phyloP scores from a whole-genome alignment of 2,329 filamentous ascomycete genomes.

The Alternaria postmessia region DNA sequence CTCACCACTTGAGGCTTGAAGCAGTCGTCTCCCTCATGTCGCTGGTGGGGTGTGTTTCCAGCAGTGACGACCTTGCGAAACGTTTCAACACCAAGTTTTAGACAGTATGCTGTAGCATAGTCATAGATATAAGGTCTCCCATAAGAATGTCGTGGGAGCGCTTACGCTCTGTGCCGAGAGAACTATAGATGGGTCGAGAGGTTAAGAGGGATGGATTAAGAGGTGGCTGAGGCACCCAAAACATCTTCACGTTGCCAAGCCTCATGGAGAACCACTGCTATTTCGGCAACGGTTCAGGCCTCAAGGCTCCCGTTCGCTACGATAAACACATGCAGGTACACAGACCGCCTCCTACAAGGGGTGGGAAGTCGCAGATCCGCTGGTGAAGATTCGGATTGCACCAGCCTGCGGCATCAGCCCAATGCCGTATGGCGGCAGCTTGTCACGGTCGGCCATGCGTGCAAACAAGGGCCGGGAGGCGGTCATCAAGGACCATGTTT shows the following conservation, averaged over 20 bases:
- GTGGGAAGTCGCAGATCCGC: conserved; percentile 35
- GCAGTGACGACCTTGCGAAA: conserved; percentile 22
- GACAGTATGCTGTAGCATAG: conserved; percentile 1
- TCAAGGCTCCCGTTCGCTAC: conserved; percentile 12
- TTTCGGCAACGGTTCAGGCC: conserved; percentile 30
- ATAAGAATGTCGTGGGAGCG: conserved; percentile 3
- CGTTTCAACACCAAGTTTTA: conserved; percentile 33
- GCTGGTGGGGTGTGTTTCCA: conserved; percentile 23
- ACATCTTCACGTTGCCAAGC: conserved; percentile 34
- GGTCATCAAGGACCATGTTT: conserved; percentile 13
- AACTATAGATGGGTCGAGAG: conserved; percentile 7
- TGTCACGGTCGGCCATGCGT: conserved; percentile 25
- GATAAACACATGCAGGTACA: conserved; percentile 33
- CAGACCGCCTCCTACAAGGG: conserved; percentile 21
- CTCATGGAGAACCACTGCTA: conserved; percentile 30
- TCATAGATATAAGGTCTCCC: background rate
- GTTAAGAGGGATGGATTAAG: conserved; percentile 6
- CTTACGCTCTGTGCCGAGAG: conserved; percentile 9
- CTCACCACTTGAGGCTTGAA: conserved; percentile 29
- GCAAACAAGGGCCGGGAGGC: conserved; percentile 28
- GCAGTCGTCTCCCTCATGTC: conserved; percentile 24
- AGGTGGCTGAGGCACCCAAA: conserved; percentile 28
- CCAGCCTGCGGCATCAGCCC: conserved; percentile 18
- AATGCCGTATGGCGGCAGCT: conserved; percentile 32
- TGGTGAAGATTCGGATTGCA: conserved; percentile 14